Conservation (phyloP, 192 early-diverging fungal genomes). For the Rhizophagus prolifer region DNA sequence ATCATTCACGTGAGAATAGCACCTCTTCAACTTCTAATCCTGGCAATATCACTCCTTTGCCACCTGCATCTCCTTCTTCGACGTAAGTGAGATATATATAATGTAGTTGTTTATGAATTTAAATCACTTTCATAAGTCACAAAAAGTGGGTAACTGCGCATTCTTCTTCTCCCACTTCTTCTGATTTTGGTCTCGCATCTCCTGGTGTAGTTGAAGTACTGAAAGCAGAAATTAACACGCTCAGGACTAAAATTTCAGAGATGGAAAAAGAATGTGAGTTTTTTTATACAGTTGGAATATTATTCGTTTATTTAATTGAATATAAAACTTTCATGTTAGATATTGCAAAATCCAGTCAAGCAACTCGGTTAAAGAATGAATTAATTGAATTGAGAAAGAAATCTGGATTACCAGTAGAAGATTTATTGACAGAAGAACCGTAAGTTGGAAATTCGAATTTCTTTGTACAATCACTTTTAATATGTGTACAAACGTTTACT, state of each 20-base stretch:
- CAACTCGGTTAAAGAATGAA: conserved; percentile 13
- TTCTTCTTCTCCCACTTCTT: conserved; percentile 25
- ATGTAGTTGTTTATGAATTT: background rate
- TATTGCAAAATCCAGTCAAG: conserved; percentile 24
- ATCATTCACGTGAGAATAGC: conserved; percentile 21
- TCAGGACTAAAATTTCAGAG: conserved; percentile 33
- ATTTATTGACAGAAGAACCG: conserved; percentile 27
- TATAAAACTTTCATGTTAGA: background rate
- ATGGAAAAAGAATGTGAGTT: conserved; percentile 45
- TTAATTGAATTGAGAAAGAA: conserved; percentile 24
- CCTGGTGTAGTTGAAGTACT: conserved; percentile 33
- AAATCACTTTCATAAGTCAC: conserved; percentile 18
- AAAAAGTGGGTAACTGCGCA: conserved; percentile 30
- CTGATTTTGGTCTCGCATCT: conserved; percentile 18
- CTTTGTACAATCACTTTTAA: background rate
- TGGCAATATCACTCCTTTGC: conserved; percentile 6
- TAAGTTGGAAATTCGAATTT: background rate
- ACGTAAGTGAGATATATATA: background rate
- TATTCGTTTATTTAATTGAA: background rate
- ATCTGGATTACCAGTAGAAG: conserved; percentile 12
- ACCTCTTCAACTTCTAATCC: background rate
- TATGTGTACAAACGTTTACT: background rate
- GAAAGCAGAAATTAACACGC: conserved; percentile 29
- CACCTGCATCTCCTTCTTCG: conserved; percentile 29
- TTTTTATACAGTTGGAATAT: background rate